Percentiles rank a stretch among this genome's conserved stretches.
Evolutionary conservation across 306 rosid species (phyloP).

Genomic region (Fagus crenata): DNA sequence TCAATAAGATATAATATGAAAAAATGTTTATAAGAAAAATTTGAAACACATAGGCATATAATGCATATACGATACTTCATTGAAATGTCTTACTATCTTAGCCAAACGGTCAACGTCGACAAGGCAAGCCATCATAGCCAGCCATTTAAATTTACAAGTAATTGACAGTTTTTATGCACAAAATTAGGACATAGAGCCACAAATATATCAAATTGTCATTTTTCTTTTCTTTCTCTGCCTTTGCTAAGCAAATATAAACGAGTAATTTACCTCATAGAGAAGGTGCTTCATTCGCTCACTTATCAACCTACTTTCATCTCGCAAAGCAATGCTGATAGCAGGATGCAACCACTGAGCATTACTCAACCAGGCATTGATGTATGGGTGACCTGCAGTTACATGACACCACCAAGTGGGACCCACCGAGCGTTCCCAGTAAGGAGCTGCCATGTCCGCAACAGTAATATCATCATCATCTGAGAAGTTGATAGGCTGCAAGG

Average conservation of each 20-base stretch:
- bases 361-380: conserved; percentile 28
- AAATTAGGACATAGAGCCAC: too few relatives aligned
- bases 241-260: background rate
- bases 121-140: too few relatives aligned
- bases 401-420: conserved; percentile 44
- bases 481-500: conserved; percentile 27
- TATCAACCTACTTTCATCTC: conserved; percentile 34
- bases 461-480: conserved; percentile 43
- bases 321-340: conserved; percentile 31
- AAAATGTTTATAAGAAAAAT: too few relatives aligned
- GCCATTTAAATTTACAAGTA: too few relatives aligned
- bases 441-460: conserved; percentile 37
- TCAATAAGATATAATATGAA: background rate
- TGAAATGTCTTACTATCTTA: too few relatives aligned
- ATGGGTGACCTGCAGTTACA: conserved; percentile 29
- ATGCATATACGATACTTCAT: too few relatives aligned
- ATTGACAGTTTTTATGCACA: too few relatives aligned
- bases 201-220: background rate
- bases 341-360: conserved; percentile 36
- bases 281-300: conserved; percentile 38
- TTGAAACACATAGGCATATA: too few relatives aligned
- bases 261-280: conserved; percentile 25
- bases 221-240: background rate
- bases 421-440: conserved; percentile 26
- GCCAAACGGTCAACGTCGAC: too few relatives aligned